Percentiles rank a stretch among this genome's conserved stretches.
Conservation (phyloP, 2,329 filamentous ascomycete genomes). For the Akanthomyces muscarius region DNA sequence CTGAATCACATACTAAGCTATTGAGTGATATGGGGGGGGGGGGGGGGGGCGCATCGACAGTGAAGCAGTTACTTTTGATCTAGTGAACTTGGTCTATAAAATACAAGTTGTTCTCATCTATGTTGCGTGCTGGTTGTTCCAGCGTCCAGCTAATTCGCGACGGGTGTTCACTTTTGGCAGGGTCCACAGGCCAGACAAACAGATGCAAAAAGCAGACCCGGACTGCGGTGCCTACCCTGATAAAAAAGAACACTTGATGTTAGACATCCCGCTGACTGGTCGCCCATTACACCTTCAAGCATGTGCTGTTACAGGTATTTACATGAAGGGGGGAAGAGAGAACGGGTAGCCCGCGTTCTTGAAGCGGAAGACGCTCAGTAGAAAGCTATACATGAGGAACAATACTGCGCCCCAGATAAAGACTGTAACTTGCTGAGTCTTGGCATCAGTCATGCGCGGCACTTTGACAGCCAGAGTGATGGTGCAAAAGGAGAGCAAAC, state of each 20-base stretch:
- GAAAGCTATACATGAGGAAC: constrained; percentile 84
- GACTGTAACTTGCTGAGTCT: constrained; percentile 75
- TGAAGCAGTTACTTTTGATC: not conserved
- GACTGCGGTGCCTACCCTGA: not conserved
- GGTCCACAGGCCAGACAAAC: not conserved
- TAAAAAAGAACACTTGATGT: not conserved
- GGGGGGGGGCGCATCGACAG: not conserved
- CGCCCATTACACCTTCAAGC: not conserved
- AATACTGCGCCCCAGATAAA: constrained; percentile 74
- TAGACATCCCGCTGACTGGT: not conserved
- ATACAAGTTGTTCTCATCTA: not conserved
- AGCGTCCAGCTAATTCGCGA: not conserved
- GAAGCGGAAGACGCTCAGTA: constrained; percentile 86
- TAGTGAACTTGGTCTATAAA: not conserved
- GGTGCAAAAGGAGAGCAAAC: constrained; percentile 78
- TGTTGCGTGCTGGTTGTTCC: not conserved
- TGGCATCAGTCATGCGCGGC: constrained; percentile 76
- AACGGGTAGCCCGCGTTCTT: constrained; percentile 97
- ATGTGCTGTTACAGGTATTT: constrained; percentile 19
- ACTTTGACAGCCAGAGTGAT: constrained; percentile 92
- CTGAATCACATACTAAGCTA: not conserved
- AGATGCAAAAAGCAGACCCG: not conserved
- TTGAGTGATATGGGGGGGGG: not conserved
- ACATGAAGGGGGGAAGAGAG: constrained; percentile 83
- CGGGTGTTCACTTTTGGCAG: not conserved